phyloP scores from a whole-genome alignment of 2,329 filamentous ascomycete species.

The Parastagonospora avenae region DNA sequence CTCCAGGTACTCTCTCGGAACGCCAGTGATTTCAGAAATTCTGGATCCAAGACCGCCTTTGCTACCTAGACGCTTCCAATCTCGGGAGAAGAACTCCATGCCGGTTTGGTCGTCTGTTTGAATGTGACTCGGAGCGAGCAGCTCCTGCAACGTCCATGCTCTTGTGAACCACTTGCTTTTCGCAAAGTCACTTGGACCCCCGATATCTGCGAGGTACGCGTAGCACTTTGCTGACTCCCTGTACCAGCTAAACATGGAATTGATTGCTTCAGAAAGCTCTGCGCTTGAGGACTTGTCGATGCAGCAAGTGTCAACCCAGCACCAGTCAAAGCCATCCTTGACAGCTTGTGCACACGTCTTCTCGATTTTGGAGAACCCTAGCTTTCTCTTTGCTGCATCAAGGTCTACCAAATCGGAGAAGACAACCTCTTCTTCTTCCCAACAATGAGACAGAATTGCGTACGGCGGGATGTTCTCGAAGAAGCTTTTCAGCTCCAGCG shows the following conservation, averaged over 20 bases:
- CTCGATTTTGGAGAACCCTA: slow-evolving; percentile 22
- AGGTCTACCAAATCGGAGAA: slow-evolving; percentile 18
- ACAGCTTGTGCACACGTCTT: slow-evolving; percentile 13
- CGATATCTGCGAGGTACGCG: slow-evolving; percentile 17
- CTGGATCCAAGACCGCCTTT: neutral
- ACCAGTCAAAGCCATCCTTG: slow-evolving; percentile 6
- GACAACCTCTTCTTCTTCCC: slow-evolving; percentile 15
- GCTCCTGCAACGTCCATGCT: slow-evolving; percentile 27
- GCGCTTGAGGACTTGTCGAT: slow-evolving; percentile 27
- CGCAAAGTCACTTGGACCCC: neutral
- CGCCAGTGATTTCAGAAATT: slow-evolving; percentile 7
- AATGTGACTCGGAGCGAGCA: slow-evolving; percentile 15
- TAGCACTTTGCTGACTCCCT: slow-evolving; percentile 14
- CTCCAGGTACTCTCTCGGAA: slow-evolving; percentile 6
- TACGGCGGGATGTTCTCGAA: slow-evolving; percentile 12
- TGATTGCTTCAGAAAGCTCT: slow-evolving; percentile 19
- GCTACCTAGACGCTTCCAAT: slow-evolving; percentile 11
- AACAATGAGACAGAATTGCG: slow-evolving; percentile 26
- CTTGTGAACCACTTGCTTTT: slow-evolving; percentile 18
- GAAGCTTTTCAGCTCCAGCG: slow-evolving; percentile 10
- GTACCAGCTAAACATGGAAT: slow-evolving; percentile 27
- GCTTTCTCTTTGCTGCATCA: slow-evolving; percentile 8
- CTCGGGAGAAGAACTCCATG: slow-evolving; percentile 13
- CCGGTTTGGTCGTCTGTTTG: neutral
- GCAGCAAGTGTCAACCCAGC: slow-evolving; percentile 26